phyloP scores from a whole-genome alignment of 1,284 basidiomycete species.

The Cutaneotrichosporon sp. region DNA sequence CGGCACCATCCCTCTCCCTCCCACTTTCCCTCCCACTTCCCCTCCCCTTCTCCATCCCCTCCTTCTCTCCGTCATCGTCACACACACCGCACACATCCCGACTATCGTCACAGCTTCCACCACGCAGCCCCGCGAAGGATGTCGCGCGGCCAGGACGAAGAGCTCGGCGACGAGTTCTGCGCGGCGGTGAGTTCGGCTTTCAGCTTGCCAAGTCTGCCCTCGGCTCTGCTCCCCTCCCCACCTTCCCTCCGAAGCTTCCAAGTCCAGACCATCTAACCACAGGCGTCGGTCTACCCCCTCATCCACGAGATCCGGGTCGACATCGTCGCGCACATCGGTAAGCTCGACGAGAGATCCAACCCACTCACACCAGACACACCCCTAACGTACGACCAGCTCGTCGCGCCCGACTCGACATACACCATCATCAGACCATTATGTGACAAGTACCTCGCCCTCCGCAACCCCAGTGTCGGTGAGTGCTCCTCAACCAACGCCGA shows the following conservation, averaged over 20 bases:
- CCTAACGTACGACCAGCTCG: slow-evolving; percentile 71
- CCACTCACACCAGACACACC: slow-evolving; percentile 66
- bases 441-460: slow-evolving; percentile 49
- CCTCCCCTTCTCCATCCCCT: no score
- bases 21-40: no score
- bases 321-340: slow-evolving; percentile 53
- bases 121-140: not conserved
- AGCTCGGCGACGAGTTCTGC: slow-evolving; percentile 7
- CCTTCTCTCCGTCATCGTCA: not conserved
- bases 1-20: no score
- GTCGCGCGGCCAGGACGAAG: slow-evolving; percentile 4
- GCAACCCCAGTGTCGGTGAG: slow-evolving; percentile 51
- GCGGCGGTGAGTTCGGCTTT: not conserved
- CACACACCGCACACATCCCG: not conserved
- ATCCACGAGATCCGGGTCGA: slow-evolving; percentile 54
- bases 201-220: no score
- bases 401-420: slow-evolving; percentile 80
- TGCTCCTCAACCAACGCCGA: slow-evolving; percentile 53
- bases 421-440: slow-evolving; percentile 64
- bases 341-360: no score
- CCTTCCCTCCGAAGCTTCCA: not conserved
- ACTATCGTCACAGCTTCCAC: not conserved
- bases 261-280: slow-evolving; percentile 5
- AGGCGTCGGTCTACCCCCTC: slow-evolving; percentile 49
- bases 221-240: no score